Conservation (phyloP, 805 yeast genomes). For the Tetrapisispora nanseiensis region DNA sequence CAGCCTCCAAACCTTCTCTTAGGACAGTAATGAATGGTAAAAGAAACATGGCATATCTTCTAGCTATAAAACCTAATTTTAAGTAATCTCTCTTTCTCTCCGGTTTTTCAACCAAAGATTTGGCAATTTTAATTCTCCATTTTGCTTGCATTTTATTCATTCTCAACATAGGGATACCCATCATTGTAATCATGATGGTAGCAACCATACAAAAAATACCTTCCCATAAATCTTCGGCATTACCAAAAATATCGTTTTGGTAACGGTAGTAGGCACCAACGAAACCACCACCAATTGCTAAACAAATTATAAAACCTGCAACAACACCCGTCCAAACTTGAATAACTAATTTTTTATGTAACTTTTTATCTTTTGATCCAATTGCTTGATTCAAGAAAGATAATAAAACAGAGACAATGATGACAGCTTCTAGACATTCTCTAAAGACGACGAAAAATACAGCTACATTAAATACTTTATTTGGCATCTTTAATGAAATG, state of each 20-base stretch:
- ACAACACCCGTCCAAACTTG: slow-evolving; percentile 86
- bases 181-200: slow-evolving; percentile 72
- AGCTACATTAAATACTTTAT: slow-evolving; percentile 37
- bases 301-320: slow-evolving; percentile 67
- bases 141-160: slow-evolving; percentile 92
- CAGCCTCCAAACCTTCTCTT: slow-evolving; percentile 96
- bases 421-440: slow-evolving; percentile 87
- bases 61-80: slow-evolving; percentile 44
- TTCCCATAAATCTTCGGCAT: slow-evolving; percentile 93
- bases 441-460: slow-evolving; percentile 87
- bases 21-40: slow-evolving; percentile 84
- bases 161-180: slow-evolving; percentile 96
- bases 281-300: slow-evolving; percentile 82
- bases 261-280: slow-evolving; percentile 86
- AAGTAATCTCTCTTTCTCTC: slow-evolving; percentile 40
- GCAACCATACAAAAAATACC: slow-evolving; percentile 91
- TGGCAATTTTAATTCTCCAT: slow-evolving; percentile 93
- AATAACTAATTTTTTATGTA: slow-evolving; percentile 52
- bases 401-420: slow-evolving; percentile 80
- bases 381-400: slow-evolving; percentile 89
- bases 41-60: slow-evolving; percentile 79
- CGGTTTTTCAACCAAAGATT: slow-evolving; percentile 60
- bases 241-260: slow-evolving; percentile 74
- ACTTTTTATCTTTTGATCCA: slow-evolving; percentile 40
- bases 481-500: slow-evolving; percentile 13